These are phyloP conservation scores for Acanthamoeba quina DNA, from an alignment of 208 protist genomes.

Conservation along the genomic window DNA sequence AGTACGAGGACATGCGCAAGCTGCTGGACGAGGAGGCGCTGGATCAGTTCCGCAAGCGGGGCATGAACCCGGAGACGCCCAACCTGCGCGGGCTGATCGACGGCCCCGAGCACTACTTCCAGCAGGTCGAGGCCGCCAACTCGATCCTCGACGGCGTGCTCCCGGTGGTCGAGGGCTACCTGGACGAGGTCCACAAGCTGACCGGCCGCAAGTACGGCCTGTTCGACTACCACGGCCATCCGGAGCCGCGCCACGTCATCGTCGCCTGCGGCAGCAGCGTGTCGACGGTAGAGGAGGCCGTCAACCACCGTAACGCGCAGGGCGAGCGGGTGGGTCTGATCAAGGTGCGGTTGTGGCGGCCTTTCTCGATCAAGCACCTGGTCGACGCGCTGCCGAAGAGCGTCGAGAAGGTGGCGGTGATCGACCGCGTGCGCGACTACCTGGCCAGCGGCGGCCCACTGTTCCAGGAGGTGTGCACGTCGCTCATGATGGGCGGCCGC, in stretches of 20 bases:
- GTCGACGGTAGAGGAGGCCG: constrained; percentile 78
- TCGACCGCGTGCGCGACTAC: constrained; percentile 89
- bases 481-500: neutral
- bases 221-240: constrained; percentile 87
- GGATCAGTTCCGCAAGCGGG: constrained; percentile 68
- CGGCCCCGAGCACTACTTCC: constrained; percentile 88
- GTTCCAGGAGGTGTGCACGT: constrained; percentile 89
- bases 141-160: constrained; percentile 80
- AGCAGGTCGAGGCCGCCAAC: constrained; percentile 86
- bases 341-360: constrained; percentile 88
- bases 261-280: constrained; percentile 86
- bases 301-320: constrained; percentile 80
- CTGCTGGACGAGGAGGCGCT: constrained; percentile 28
- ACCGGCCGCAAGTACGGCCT: constrained; percentile 87
- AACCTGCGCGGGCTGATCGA: constrained; percentile 83
- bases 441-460: constrained; percentile 87
- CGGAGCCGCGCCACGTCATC: constrained; percentile 86
- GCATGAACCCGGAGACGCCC: constrained; percentile 86
- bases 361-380: constrained; percentile 84
- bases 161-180: constrained; percentile 81
- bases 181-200: constrained; percentile 81
- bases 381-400: constrained; percentile 82
- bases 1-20: constrained; percentile 29
- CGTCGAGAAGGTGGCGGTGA: constrained; percentile 85
- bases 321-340: constrained; percentile 90